These are phyloP conservation scores for Cercospora sp. DNA, from an alignment of 2,329 filamentous ascomycete genomes.

Conservation along the genomic window DNA sequence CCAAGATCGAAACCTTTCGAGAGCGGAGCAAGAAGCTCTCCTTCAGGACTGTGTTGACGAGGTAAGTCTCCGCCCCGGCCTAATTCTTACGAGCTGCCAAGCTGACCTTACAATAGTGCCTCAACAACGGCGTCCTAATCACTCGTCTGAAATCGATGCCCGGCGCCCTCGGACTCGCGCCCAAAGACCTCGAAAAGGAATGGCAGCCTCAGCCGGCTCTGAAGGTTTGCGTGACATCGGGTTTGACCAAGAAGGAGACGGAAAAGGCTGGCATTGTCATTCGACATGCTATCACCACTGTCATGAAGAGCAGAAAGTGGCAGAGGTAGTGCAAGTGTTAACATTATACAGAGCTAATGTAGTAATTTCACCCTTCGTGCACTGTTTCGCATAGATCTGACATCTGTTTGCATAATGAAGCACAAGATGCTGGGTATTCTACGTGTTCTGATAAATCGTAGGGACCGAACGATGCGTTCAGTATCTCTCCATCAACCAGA, in stretches of 20 bases:
- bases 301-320: constrained; percentile 61
- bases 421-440: neutral
- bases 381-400: neutral
- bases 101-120: constrained; percentile 55
- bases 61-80: constrained; percentile 54
- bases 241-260: constrained; percentile 87
- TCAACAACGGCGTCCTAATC: constrained; percentile 86
- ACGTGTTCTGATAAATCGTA: neutral
- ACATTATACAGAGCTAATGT: neutral
- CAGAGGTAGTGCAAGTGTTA: constrained; percentile 2
- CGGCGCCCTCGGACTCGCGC: constrained; percentile 55
- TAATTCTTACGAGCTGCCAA: neutral
- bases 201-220: constrained; percentile 76
- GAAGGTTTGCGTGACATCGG: constrained; percentile 87
- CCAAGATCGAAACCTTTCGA: constrained; percentile 63
- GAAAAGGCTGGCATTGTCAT: constrained; percentile 90
- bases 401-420: neutral
- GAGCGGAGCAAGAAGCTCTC: constrained; percentile 75
- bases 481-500: constrained; percentile 68
- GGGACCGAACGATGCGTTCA: constrained; percentile 35
- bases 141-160: constrained; percentile 81
- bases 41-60: constrained; percentile 95
- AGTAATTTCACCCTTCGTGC: neutral
- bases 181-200: constrained; percentile 61
- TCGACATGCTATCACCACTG: constrained; percentile 89